These are phyloP conservation scores for Amaranthus palmeri DNA, from an alignment of 148 eudicot species.

Conservation along the genomic window DNA sequence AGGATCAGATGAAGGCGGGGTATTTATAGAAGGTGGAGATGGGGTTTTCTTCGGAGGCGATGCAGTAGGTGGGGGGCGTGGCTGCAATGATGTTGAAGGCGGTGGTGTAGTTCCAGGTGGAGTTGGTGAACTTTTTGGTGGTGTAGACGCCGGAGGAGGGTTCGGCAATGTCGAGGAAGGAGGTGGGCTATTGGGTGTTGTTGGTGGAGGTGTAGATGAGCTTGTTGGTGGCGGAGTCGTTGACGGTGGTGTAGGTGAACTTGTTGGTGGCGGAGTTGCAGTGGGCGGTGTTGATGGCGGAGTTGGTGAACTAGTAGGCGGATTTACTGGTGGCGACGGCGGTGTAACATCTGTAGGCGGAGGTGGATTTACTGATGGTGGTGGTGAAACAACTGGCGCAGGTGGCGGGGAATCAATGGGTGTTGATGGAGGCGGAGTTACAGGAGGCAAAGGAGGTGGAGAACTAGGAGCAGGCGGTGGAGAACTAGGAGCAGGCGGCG, in stretches of 20 bases:
- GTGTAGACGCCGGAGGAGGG: conserved; percentile 34
- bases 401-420: conserved; percentile 32
- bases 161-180: conserved; percentile 25
- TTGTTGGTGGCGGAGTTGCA: conserved; percentile 17
- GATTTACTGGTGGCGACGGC: conserved; percentile 10
- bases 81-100: conserved; percentile 26
- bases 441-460: conserved; percentile 23
- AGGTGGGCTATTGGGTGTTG: conserved; percentile 24
- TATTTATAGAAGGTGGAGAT: conserved; percentile 20
- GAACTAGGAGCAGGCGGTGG: conserved; percentile 28
- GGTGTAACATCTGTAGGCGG: conserved; percentile 29
- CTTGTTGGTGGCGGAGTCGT: conserved; percentile 13
- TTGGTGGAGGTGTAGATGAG: conserved; percentile 33
- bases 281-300: conserved; percentile 21
- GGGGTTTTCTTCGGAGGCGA: conserved; percentile 25
- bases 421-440: conserved; percentile 32
- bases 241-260: conserved; percentile 14
- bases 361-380: conserved; percentile 22
- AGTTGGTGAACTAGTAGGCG: conserved; percentile 13
- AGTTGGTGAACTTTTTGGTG: conserved; percentile 17
- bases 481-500: conserved; percentile 29
- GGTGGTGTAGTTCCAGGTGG: conserved; percentile 27
- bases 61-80: conserved; percentile 40
- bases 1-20: conserved; percentile 27
- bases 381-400: conserved; percentile 24